Evolutionary conservation across 768 basidiomycete genomes (phyloP), one percentile per base, ranked within the genome.

Genomic region (button mushroom (Agaricus bisporus)): DNA sequence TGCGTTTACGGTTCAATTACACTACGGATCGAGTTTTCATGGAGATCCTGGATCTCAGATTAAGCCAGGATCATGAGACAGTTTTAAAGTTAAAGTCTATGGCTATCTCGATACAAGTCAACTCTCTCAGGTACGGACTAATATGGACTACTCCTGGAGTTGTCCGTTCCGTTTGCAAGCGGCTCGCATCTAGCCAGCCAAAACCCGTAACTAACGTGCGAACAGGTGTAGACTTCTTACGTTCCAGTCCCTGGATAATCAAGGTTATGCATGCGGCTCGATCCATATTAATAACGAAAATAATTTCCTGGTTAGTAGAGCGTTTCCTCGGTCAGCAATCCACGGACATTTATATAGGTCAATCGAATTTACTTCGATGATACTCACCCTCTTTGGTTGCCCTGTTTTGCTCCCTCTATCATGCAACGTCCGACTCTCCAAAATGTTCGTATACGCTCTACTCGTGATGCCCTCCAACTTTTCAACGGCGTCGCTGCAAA

Each of bases 351-450:
- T 44, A 47, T 41, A 49, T 49, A 49, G 56, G 48, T 35, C 38
- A 41, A 38, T 37, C 57, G 32, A 53, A 55, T 54, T 60, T 53
- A 59, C 60, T 59, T 57, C 48, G 47, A 47, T 55, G 62, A 60
- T 57, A 51, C 57, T 49, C 41, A 54, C 44, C 35, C 28, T 46
- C 47, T 49, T 41, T 29, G 56, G 26, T 56, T 54, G 41, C 22
- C 39, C 49, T 45, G 44, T 55, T 22, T 44, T 42, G 53, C 60
- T 59, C 59, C 58, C 17, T 22, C 11, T 10, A 14, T 20, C 51
- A 86, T 88, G 85, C 89, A 91, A 66, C 77, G 75, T 41, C 89
- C 89, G 41, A 89, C 89, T 50, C 76, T 88, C 48, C 78, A 78
- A 50, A 84, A 83, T 65, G 82, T 89, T 41, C 85, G 87, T 66